phyloP scores from a whole-genome alignment of 345 rosid genomes.

The Dipteronia dyeriana region DNA sequence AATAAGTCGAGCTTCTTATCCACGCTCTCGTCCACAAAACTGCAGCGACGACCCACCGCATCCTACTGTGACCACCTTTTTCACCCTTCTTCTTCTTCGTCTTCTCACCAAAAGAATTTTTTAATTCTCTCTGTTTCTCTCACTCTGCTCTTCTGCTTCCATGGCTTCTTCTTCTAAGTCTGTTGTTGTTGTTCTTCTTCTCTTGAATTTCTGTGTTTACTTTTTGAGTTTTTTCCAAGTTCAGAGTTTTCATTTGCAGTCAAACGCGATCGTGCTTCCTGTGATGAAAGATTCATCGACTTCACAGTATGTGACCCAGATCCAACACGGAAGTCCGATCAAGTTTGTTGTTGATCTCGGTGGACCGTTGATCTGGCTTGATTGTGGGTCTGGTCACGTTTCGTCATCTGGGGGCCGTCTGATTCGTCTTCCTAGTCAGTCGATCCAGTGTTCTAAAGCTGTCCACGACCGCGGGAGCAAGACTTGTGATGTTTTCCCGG shows the following conservation, averaged over 20 bases:
- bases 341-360: constrained; percentile 61
- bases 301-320: constrained; percentile 59
- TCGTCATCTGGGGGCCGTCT: constrained; percentile 26
- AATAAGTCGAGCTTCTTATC: background rate
- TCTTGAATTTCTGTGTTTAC: constrained; percentile 2
- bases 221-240: constrained; percentile 13
- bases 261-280: constrained; percentile 35
- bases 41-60: too few species aligned
- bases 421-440: constrained; percentile 41
- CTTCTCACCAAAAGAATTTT: too few species aligned
- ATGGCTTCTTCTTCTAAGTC: constrained; percentile 36
- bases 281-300: constrained; percentile 54
- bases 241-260: constrained; percentile 22
- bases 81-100: too few species aligned
- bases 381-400: constrained; percentile 33
- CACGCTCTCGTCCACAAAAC: background rate
- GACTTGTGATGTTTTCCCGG: constrained; percentile 40
- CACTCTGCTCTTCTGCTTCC: constrained; percentile 8
- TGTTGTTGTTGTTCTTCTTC: constrained; percentile 21
- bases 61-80: too few species aligned
- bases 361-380: constrained; percentile 54
- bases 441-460: constrained; percentile 55
- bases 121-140: background rate
- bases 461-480: constrained; percentile 10
- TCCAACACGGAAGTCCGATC: constrained; percentile 38